Percentiles rank a stretch among this genome's conserved stretches.
phyloP scores from a whole-genome alignment of 2,329 filamentous ascomycete species.

The Fusarium xylarioides region DNA sequence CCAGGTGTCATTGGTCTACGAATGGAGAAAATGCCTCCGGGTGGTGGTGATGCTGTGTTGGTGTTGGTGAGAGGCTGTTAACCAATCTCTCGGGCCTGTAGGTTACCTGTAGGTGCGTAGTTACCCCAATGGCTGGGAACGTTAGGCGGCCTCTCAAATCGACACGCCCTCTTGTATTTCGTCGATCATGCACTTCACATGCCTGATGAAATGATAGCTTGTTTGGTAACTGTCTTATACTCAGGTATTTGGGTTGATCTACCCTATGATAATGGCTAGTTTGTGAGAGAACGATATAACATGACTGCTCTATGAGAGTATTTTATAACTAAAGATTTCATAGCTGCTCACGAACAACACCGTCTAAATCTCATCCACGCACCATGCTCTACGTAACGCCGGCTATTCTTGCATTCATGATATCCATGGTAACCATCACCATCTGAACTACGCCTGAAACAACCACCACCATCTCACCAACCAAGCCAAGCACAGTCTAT shows the following conservation, averaged over 20 bases:
- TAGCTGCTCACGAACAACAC: too few relatives aligned
- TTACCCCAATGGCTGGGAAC: not conserved
- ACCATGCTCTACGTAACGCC: not conserved
- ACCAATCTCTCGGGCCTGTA: slow-evolving; percentile 6
- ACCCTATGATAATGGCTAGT: not conserved
- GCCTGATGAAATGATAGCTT: not conserved
- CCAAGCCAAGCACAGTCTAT: not conserved
- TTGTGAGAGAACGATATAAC: not conserved
- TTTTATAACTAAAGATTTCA: not conserved
- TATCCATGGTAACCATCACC: not conserved
- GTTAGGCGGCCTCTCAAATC: slow-evolving; percentile 22
- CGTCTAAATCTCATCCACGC: not conserved
- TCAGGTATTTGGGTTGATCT: not conserved
- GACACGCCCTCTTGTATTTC: slow-evolving; percentile 20
- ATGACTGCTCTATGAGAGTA: not conserved
- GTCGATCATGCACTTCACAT: slow-evolving; percentile 34
- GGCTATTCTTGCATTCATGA: slow-evolving; percentile 7
- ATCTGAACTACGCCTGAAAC: not conserved
- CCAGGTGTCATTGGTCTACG: not conserved
- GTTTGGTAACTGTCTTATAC: not conserved
- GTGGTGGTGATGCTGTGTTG: not conserved
- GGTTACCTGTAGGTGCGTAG: not conserved
- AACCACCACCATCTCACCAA: not conserved
- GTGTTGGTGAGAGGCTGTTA: not conserved
- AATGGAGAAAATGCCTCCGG: slow-evolving; percentile 17